Evolutionary conservation across 2,329 filamentous ascomycete species (phyloP).

Genomic region (Huntiella decipiens): DNA sequence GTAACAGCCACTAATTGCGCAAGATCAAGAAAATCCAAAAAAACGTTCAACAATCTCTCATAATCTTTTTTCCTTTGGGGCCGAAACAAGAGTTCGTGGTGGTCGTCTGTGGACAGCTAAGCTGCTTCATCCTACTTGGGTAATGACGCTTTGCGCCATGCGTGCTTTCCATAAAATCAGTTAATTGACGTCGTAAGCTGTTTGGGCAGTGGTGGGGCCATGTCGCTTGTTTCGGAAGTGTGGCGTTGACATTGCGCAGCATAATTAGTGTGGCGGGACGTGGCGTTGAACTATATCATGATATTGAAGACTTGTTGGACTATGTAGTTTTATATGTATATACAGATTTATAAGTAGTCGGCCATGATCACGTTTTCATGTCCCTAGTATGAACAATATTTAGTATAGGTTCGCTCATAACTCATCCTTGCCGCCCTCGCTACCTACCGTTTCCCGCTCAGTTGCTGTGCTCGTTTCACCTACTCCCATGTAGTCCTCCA

Average conservation of each 20-base stretch:
- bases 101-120: conserved; percentile 1
- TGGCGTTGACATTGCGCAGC: no score
- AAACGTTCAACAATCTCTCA: neutral
- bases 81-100: neutral
- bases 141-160: neutral
- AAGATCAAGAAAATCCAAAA: neutral
- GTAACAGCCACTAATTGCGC: neutral
- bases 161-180: neutral
- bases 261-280: no score
- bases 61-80: neutral
- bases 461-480: neutral
- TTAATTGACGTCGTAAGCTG: conserved; percentile 1
- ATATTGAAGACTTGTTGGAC: no score
- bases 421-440: conserved; percentile 18
- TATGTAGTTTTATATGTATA: no score
- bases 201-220: no score
- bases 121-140: neutral
- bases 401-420: neutral
- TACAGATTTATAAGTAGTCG: no score
- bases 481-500: conserved; percentile 25
- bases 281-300: no score
- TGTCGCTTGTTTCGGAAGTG: no score
- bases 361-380: no score
- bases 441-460: conserved; percentile 20
- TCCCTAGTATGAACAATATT: no score